Base-by-base conservation (phyloP, 225 moss, liverwort and hornwort genomes). In the Antitrichia curtipendula region DNA sequence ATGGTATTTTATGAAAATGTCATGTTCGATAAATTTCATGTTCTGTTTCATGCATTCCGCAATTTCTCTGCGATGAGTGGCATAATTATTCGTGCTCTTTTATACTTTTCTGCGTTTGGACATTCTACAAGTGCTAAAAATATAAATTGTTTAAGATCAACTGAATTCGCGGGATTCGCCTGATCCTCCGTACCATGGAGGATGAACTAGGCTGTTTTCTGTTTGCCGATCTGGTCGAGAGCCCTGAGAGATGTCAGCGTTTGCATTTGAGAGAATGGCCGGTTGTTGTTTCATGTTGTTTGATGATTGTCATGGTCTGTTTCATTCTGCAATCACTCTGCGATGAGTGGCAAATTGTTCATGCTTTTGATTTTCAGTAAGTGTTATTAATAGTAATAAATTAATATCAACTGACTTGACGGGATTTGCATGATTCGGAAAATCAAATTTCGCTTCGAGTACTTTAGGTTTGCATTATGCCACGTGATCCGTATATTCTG, bases 141-240 rank as follows among this genome's bases (percentile, higher is more conserved):
- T 34, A 56, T 40, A 18, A 54, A 43, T 21, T 36, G 24, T 63
- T 64, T 6, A 19, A 52, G 14, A 43, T 68, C 22, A 23, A 31
- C 53, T 32, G 59, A 81, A 84, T 69, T 16, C 24, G 28, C 13
- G 56, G 63, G 57, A 82, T 88, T 57, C 59, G 12, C 34, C 16
- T 22, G 82, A 86, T 76, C n/a, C 20, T 59, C 78, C 75, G 8
- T 96, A 88, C 52, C 80, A 36, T 16, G 96, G 95, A n/a, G 93
- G 91, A 47, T 90, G 93, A n/a, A 84, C 87, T 65, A 91, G 90
- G 84, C 88, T 84, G 93, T 81, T 65, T 83, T 62, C 69, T 36
- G n/a, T 75, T 62, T 23, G 60, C 34, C 7, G 41, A 40, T 78
- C 38, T 43, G 31, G 57, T 41, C 34, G 17, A 73, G 80, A 66